Evolutionary conservation across 2,329 filamentous ascomycete genomes (phyloP), one percentile per base, ranked within the genome.

Genomic region (Alternaria metachromatica): DNA sequence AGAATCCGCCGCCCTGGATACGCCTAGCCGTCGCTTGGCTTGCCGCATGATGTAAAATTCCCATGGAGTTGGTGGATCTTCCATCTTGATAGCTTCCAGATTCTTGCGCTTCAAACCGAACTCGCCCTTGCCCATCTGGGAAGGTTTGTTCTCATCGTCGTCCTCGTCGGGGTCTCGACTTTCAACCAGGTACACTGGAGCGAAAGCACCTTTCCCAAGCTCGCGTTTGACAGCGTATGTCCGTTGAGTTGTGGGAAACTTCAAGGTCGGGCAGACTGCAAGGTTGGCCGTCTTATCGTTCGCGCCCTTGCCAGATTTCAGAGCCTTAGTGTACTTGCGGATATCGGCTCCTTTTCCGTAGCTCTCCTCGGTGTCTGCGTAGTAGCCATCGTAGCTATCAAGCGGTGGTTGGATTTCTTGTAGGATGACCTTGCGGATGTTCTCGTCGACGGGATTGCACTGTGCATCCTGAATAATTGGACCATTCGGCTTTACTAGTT

Each of bases 41-140:
- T 93, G 88, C 2, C 93, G 90, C 84, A 98, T 93, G 80, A 99
- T 96, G 81, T 97, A 92, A 76, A 98, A 99, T 77, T 99, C 96
- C 96, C 96, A 99, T 0, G 92, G 86, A 5, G 90, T 91, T 0
- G 95, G 92, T 1, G 94, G 93, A 30, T 91, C 88, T 81, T 99
- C 96, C 89, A 97, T 94, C 81, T 99, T 99, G 71, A 99, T 85
- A 2, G 96, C 96, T 80, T 97, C 94, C 5, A 96, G 85, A 1
- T 83, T 67, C 46, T 83, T 83, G 45, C 92, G 88, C 33, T 82
- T 83, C 10, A 84, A 74, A n/a, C 87, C 83, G 73, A 90, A 88
- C 12, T 84, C 81, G 28, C 89, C 86, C 72, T 88, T 89, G 60
- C 89, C 88, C 86, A 91, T 88, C 60, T 84, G 83, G 5, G 80